Evolutionary conservation across 2,329 filamentous ascomycete genomes (phyloP).

Genomic region (Sarocladiaceae sp.): DNA sequence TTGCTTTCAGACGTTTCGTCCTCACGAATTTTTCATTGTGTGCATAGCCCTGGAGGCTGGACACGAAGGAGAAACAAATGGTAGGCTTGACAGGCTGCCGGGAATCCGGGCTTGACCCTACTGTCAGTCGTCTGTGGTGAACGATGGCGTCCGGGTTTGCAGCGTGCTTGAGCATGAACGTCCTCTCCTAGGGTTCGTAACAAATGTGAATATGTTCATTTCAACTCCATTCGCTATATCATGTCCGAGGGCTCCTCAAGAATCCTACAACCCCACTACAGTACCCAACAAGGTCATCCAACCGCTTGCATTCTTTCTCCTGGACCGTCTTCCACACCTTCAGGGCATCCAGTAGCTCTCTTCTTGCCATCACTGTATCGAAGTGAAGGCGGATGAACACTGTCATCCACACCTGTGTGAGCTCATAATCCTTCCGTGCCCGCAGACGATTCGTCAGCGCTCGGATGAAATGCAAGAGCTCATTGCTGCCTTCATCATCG

Average conservation of each 20-base stretch:
- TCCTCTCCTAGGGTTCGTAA: too few relatives aligned
- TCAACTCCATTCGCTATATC: neutral
- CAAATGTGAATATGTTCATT: neutral
- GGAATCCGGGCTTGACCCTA: neutral
- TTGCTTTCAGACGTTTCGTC: conserved; percentile 29
- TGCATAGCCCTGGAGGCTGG: conserved; percentile 29
- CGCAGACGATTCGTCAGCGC: conserved; percentile 70
- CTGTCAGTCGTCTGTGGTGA: neutral
- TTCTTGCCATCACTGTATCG: conserved; percentile 47
- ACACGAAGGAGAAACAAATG: conserved; percentile 35
- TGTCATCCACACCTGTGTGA: conserved; percentile 96
- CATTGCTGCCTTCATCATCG: conserved; percentile 50
- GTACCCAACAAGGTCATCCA: conserved; percentile 78
- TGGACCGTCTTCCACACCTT: conserved; percentile 69
- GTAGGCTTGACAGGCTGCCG: too few relatives aligned
- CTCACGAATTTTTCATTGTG: conserved; percentile 36
- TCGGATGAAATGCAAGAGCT: conserved; percentile 75
- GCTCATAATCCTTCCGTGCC: conserved; percentile 78
- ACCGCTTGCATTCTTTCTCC: conserved; percentile 63
- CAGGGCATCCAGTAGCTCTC: conserved; percentile 54
- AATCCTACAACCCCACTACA: conserved; percentile 83
- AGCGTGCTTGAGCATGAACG: too few relatives aligned
- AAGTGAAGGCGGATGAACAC: conserved; percentile 83
- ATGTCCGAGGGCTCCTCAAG: conserved; percentile 60
- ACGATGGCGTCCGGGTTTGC: too few relatives aligned